phyloP scores from a whole-genome alignment of 257 asterid genomes.

The Penstemon davidsonii region DNA sequence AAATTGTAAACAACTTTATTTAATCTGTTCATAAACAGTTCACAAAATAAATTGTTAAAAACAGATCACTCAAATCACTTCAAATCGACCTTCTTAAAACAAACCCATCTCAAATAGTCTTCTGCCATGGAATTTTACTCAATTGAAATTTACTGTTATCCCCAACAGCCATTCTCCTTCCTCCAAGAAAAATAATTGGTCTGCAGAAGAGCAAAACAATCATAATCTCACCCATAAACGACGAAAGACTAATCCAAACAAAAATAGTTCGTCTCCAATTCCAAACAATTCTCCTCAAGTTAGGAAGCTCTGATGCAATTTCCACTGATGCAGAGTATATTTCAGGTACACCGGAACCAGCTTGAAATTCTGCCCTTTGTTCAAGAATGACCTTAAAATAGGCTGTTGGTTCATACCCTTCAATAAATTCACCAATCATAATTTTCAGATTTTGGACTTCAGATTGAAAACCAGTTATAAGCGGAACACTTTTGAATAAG shows the following conservation, averaged over 20 bases:
- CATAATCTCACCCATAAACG: conserved; percentile 32
- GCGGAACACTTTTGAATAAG: conserved; percentile 41
- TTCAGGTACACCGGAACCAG: conserved; percentile 56
- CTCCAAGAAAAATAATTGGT: conserved; percentile 38
- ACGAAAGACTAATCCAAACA: conserved; percentile 43
- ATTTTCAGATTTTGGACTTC: conserved; percentile 49
- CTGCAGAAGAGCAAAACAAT: conserved; percentile 32
- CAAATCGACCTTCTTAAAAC: too few relatives aligned
- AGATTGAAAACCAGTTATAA: conserved; percentile 49
- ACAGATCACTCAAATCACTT: too few relatives aligned
- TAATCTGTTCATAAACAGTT: too few relatives aligned
- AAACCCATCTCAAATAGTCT: not conserved
- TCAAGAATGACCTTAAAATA: conserved; percentile 45
- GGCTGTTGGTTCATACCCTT: conserved; percentile 44
- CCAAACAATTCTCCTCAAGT: conserved; percentile 37
- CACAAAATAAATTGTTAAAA: too few relatives aligned
- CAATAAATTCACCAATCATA: conserved; percentile 28
- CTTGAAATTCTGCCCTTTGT: conserved; percentile 46
- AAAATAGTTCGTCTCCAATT: conserved; percentile 50
- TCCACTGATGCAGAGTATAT: conserved; percentile 43
- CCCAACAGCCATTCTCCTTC: conserved; percentile 11
- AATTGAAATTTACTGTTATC: conserved; percentile 21
- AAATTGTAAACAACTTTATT: too few relatives aligned
- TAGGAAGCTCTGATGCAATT: conserved; percentile 46
- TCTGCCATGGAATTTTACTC: not conserved